Conservation (phyloP, 176 grass and related monocot genomes). For the Cenchrus purpureus region DNA sequence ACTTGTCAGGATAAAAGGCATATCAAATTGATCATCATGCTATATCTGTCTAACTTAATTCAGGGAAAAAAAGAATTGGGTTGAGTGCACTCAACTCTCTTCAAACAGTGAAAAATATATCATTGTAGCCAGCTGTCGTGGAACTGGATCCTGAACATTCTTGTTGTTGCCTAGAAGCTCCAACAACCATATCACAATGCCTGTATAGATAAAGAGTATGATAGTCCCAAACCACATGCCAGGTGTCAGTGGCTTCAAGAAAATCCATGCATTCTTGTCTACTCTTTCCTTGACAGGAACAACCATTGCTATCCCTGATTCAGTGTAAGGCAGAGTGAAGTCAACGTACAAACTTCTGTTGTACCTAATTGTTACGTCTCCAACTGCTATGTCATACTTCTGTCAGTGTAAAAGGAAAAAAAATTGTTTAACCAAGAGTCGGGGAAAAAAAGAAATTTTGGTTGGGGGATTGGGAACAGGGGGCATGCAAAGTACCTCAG, state of each 20-base stretch:
- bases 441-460: background rate
- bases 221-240: constrained; percentile 56
- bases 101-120: constrained; percentile 52
- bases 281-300: constrained; percentile 41
- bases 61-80: background rate
- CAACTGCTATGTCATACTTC: constrained; percentile 48
- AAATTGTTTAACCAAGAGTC: background rate
- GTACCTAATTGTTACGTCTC: constrained; percentile 61
- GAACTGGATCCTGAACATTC: background rate
- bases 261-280: constrained; percentile 49
- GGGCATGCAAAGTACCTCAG: background rate
- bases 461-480: too few species aligned
- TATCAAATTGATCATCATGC: background rate
- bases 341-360: constrained; percentile 46
- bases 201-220: constrained; percentile 52
- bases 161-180: constrained; percentile 51
- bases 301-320: constrained; percentile 57
- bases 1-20: background rate
- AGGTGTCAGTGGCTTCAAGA: constrained; percentile 60
- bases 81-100: constrained; percentile 46
- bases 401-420: background rate
- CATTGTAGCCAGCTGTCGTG: constrained; percentile 31
- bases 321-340: constrained; percentile 59
- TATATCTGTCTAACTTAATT: background rate
- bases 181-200: constrained; percentile 50